A percentile compares a stretch with the other conserved stretches of the same genome.
Evolutionary conservation across 208 protist genomes (phyloP).

Genomic region (Crithidia sp.): DNA sequence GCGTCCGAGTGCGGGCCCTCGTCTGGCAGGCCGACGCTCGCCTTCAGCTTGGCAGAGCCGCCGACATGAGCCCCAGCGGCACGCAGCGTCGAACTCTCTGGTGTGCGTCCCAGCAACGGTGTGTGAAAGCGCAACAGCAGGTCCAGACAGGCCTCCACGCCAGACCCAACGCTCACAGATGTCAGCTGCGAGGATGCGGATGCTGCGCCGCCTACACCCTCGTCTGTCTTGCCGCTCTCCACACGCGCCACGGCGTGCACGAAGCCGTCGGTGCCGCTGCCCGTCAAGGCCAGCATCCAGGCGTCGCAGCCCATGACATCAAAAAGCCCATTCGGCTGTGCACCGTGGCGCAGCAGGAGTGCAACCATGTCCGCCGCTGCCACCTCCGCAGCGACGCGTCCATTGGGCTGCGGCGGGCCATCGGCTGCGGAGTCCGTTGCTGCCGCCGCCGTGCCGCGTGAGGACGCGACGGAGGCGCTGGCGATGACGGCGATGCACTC

Average conservation of each 20-base stretch:
- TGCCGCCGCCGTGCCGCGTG: background rate
- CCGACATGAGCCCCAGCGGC: background rate
- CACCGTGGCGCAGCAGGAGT: slow-evolving; percentile 59
- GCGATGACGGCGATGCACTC: slow-evolving; percentile 43
- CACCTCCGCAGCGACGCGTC: slow-evolving; percentile 1
- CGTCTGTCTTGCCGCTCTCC: background rate
- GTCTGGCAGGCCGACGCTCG: background rate
- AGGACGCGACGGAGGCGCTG: background rate
- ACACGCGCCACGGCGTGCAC: background rate
- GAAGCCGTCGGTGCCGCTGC: slow-evolving; percentile 8
- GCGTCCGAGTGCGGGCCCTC: background rate
- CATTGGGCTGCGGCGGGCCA: background rate
- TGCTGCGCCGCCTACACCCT: background rate
- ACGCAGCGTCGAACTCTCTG: background rate
- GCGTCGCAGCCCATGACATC: slow-evolving; percentile 70
- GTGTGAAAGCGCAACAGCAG: slow-evolving; percentile 24
- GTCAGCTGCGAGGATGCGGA: background rate
- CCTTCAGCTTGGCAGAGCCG: background rate
- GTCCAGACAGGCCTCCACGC: slow-evolving; percentile 18
- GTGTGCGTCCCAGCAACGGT: slow-evolving; percentile 19
- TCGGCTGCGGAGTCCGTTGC: background rate
- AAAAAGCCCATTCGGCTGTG: slow-evolving; percentile 59
- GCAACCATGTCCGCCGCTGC: slow-evolving; percentile 29
- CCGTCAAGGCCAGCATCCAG: slow-evolving; percentile 67
- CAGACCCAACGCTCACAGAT: slow-evolving; percentile 5